Conservation (phyloP, 2,329 filamentous ascomycete species). For the Colletotrichum falcatum region DNA sequence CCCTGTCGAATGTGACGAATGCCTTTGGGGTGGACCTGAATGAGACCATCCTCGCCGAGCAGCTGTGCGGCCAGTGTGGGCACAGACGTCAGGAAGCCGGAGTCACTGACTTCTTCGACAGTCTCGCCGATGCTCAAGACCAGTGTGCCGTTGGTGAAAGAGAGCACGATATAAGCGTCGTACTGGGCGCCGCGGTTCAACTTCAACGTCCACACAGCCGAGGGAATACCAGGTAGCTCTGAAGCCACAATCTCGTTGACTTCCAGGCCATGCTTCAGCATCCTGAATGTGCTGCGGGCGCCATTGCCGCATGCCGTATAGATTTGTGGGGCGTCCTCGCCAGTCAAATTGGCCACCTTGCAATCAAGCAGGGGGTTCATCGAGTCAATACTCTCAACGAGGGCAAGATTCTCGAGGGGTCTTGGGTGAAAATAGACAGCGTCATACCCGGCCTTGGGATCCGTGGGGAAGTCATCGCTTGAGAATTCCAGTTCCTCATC, state of each 20-base stretch:
- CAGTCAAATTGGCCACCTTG: conserved; percentile 89
- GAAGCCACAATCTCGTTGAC: conserved; percentile 97
- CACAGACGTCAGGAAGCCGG: conserved; percentile 88
- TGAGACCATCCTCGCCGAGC: conserved; percentile 89
- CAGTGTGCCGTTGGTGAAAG: conserved; percentile 88
- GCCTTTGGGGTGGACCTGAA: conserved; percentile 96
- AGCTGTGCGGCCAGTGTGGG: conserved; percentile 94
- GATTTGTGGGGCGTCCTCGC: conserved; percentile 96
- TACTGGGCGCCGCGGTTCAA: conserved; percentile 83
- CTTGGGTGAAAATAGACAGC: conserved; percentile 90
- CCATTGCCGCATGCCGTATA: conserved; percentile 92
- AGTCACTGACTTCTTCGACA: conserved; percentile 94
- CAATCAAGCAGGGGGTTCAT: conserved; percentile 93
- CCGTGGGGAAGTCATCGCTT: conserved; percentile 84
- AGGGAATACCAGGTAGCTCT: conserved; percentile 87
- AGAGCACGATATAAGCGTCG: conserved; percentile 96
- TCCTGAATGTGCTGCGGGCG: conserved; percentile 89
- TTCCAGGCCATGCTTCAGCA: conserved; percentile 90
- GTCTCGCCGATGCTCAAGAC: conserved; percentile 97
- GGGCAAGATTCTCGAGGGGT: conserved; percentile 81
- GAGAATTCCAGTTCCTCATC: conserved; percentile 89
- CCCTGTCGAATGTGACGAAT: conserved; percentile 88
- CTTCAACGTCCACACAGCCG: conserved; percentile 96
- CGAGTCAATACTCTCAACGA: conserved; percentile 87
- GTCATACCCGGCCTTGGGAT: conserved; percentile 77